Evolutionary conservation across 108 stramenopile species (phyloP), one percentile per base, ranked within the genome.

Genomic region (Cylindrotheca fusiformis): DNA sequence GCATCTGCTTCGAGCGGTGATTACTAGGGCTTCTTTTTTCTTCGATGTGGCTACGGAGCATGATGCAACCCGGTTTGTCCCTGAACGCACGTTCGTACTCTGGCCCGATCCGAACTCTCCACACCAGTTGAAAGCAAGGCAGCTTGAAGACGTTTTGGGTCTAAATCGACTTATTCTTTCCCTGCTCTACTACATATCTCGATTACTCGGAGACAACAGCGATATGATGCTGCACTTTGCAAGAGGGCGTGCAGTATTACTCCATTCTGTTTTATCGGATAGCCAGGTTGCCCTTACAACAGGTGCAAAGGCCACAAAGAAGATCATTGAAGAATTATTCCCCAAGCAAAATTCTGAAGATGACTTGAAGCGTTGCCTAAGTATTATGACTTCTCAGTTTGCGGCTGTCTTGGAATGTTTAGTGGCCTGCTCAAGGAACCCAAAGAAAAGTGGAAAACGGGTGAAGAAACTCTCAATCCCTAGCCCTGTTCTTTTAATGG

Each of bases 1-100:
- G 2, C 71, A 65, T 46, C 53, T 72, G 5, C 50, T 64, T 32
- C 48, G 71, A 21, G 63, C 71, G 3, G 24, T 48, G 24, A 30
- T 49, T 22, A 33, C 51, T 4, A 31, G 71, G 26, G 46, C 57
- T 27, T 41, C 57, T 10, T 30, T 4, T 22, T 56, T 55, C 28
- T 52, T 70, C 41, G 17, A 22, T 14, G 21, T 19, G 4, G 50
- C 52, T n/a, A 6, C 60, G 8, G 12, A 17, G 14, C 17, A 23
- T 8, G 44, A 5, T 21, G 14, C 46, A 5, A 12, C 25, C 4
- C 22, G 46, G 8, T 48, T 60, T 21, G 45, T 60, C 2, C 46
- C 46, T 8, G 46, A 48, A 33, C 32, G 41, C 19, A 14, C 60
- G 27, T 60, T 60, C 47, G 26, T 48, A 21, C 22, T 48, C 2